These are phyloP conservation scores for Dovyalis caffra DNA, from an alignment of 345 rosid species.

Conservation along the genomic window DNA sequence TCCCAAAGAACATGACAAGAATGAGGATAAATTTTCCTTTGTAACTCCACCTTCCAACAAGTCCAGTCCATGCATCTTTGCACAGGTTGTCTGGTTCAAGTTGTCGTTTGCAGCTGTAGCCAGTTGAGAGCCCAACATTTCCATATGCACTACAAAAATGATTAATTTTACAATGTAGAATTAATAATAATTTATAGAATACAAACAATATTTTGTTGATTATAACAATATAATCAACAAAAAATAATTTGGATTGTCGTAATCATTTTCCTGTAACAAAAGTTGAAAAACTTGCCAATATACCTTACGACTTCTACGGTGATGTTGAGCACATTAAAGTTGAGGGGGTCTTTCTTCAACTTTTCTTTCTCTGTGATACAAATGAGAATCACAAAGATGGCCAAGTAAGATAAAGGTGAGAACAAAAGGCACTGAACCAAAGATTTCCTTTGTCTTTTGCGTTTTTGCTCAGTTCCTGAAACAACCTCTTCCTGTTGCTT, in stretches of 20 bases:
- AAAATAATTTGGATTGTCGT: too few species aligned
- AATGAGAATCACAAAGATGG: too few species aligned
- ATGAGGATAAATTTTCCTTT: constrained; percentile 46
- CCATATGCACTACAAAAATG: constrained; percentile 56
- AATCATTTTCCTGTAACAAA: too few species aligned
- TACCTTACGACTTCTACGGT: constrained; percentile 64
- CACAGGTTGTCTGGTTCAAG: too few species aligned
- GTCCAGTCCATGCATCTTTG: constrained; percentile 41
- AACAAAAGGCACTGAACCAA: constrained; percentile 7
- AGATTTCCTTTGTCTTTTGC: neutral
- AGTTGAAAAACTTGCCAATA: too few species aligned
- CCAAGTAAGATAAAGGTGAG: too few species aligned
- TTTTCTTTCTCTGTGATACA: too few species aligned
- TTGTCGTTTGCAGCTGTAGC: constrained; percentile 50
- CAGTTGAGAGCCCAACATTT: constrained; percentile 63
- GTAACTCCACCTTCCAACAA: constrained; percentile 58
- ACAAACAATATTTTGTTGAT: neutral
- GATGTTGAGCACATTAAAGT: constrained; percentile 56
- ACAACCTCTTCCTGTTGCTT: constrained; percentile 4
- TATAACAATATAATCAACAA: too few species aligned
- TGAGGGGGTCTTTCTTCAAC: constrained; percentile 22
- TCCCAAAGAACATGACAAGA: constrained; percentile 59
- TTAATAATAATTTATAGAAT: too few species aligned
- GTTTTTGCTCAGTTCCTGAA: too few species aligned
- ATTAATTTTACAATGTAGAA: too few species aligned